These are phyloP conservation scores for Hymenochaete sp. DNA, from an alignment of 1,284 basidiomycete genomes.

Conservation along the genomic window DNA sequence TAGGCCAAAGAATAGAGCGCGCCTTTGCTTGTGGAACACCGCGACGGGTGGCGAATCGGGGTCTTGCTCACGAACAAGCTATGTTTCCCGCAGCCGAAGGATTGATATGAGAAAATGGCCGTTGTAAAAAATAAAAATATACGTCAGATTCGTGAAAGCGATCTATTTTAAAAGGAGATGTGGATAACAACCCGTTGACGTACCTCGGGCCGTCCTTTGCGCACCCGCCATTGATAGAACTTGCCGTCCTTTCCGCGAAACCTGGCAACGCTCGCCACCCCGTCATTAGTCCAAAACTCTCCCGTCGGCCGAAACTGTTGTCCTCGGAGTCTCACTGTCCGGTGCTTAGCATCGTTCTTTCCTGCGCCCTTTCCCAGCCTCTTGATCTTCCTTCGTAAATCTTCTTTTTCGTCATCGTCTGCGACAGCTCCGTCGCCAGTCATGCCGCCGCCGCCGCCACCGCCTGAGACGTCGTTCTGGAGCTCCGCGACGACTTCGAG, in stretches of 20 bases:
- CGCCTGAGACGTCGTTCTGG: conserved; percentile 25
- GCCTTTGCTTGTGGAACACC: conserved; percentile 30
- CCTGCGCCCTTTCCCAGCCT: neutral
- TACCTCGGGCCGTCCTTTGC: conserved; percentile 27
- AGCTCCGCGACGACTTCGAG: conserved; percentile 31
- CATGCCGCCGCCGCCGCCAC: no score
- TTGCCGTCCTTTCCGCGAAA: conserved; percentile 29
- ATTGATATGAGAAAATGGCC: no score
- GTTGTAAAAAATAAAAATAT: conserved; percentile 1
- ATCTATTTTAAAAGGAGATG: neutral
- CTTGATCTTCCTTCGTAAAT: no score
- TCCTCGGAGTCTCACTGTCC: conserved; percentile 26
- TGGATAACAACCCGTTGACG: neutral
- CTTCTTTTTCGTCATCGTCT: no score
- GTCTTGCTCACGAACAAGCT: conserved; percentile 27
- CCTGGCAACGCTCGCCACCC: conserved; percentile 20
- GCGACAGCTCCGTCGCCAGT: no score
- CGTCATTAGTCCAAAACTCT: conserved; percentile 25
- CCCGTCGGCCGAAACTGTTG: conserved; percentile 23
- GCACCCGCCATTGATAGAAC: conserved; percentile 27
- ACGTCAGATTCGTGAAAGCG: neutral
- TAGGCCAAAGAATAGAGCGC: conserved; percentile 31
- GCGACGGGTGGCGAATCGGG: conserved; percentile 27
- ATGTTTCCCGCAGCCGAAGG: no score
- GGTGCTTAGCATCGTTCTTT: conserved; percentile 17